These are phyloP conservation scores for Kazachstania martiniae DNA, from an alignment of 805 yeast genomes.

Conservation along the genomic window DNA sequence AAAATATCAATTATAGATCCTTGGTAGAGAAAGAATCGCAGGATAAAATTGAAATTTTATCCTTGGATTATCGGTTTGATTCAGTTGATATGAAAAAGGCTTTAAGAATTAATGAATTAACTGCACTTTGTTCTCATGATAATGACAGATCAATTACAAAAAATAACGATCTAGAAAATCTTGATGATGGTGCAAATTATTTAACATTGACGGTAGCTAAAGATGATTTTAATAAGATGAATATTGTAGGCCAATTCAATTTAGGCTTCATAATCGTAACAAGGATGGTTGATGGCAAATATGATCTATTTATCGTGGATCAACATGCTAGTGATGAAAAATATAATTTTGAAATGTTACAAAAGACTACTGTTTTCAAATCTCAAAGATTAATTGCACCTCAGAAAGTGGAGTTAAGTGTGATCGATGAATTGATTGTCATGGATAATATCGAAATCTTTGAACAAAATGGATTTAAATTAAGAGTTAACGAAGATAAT, in stretches of 20 bases:
- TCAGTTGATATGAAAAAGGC: too few relatives aligned
- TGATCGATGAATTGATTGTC: constrained; percentile 68
- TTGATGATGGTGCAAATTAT: constrained; percentile 43
- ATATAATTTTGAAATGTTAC: constrained; percentile 70
- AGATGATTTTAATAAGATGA: constrained; percentile 64
- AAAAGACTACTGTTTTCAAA: constrained; percentile 43
- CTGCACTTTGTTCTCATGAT: too few relatives aligned
- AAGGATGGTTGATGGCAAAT: constrained; percentile 25
- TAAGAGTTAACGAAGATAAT: constrained; percentile 38
- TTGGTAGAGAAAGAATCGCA: too few relatives aligned
- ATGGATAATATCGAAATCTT: constrained; percentile 49
- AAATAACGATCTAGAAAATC: constrained; percentile 33
- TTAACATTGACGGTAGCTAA: constrained; percentile 56
- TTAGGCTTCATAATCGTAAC: constrained; percentile 84
- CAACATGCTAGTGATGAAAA: constrained; percentile 98
- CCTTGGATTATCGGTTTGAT: too few relatives aligned
- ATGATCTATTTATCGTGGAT: constrained; percentile 76
- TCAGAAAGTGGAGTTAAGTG: constrained; percentile 47
- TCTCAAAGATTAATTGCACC: constrained; percentile 63
- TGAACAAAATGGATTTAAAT: constrained; percentile 65
- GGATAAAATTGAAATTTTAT: too few relatives aligned
- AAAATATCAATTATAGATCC: too few relatives aligned
- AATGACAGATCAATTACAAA: constrained; percentile 2
- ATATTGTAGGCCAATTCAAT: constrained; percentile 86
- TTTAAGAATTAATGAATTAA: too few relatives aligned